Evolutionary conservation across 768 basidiomycete genomes (phyloP).

Genomic region (Trametes meyenii): DNA sequence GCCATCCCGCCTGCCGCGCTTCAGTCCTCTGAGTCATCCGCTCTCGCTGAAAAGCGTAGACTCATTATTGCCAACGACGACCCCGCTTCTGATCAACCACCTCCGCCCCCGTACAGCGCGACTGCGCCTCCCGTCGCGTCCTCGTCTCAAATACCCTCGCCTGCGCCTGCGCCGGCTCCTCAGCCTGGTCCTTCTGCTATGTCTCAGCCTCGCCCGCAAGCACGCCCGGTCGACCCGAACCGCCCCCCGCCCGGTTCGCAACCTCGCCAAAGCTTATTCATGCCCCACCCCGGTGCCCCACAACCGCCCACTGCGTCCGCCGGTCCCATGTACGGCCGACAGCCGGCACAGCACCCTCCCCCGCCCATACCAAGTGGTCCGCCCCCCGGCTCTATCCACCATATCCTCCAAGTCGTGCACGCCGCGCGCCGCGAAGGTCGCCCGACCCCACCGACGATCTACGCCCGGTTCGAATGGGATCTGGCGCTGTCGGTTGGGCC

Average conservation of each 20-base stretch:
- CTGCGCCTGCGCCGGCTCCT: constrained; percentile 17
- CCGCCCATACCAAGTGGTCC: constrained; percentile 22
- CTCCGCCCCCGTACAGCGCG: constrained; percentile 36
- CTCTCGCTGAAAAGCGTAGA: constrained; percentile 16
- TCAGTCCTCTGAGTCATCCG: constrained; percentile 3
- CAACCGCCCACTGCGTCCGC: constrained; percentile 43
- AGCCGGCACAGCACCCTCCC: constrained; percentile 15
- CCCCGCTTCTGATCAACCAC: constrained; percentile 32
- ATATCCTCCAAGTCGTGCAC: constrained; percentile 29
- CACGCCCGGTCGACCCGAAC: constrained; percentile 17
- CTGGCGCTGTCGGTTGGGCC: constrained; percentile 53
- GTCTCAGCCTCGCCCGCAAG: constrained; percentile 23
- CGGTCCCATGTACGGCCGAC: constrained; percentile 64
- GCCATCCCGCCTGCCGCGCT: background rate
- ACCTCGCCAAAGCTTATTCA: constrained; percentile 46
- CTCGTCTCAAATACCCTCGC: constrained; percentile 23
- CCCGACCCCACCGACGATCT: constrained; percentile 56
- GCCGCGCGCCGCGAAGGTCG: constrained; percentile 28
- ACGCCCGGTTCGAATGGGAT: constrained; percentile 58
- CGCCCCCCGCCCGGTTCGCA: constrained; percentile 33
- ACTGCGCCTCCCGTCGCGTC: constrained; percentile 9
- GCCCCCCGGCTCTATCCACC: constrained; percentile 32
- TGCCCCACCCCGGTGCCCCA: constrained; percentile 59
- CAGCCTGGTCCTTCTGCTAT: constrained; percentile 20
- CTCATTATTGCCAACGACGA: constrained; percentile 18